Evolutionary conservation across 768 basidiomycete species (phyloP), one percentile per base, ranked within the genome.

Genomic region (Hortiboletus campestris): DNA sequence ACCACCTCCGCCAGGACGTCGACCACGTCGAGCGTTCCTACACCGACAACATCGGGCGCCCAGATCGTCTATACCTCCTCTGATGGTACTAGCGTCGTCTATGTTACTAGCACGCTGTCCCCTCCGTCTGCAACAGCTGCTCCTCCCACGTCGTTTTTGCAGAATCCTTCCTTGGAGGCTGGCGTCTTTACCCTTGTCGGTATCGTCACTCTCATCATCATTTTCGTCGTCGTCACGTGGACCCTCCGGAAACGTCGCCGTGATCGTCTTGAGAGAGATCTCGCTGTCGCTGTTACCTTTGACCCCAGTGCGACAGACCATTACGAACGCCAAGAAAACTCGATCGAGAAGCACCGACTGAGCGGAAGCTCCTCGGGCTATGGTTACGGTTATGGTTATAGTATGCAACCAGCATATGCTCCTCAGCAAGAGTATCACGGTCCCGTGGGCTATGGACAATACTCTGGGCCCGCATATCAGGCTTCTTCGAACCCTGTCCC

Each of bases 161-260:
- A 83, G 55, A 85, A 89, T 70, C 86, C 83, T 68, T 74, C 80
- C n/a, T 74, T 84, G n/a, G 79, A 81, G 40, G 82, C 82, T 8
- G 69, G 80, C 10, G 77, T 88, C 16, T 86, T 89, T 55, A 70
- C 77, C 31, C 48, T 84, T 19, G 74, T 76, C 39, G 85, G 81
- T 14, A 48, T 86, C 38, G 59, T 78, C 31, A 79, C 62, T 2
- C 75, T 85, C 42, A 57, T 80, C 44, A 43, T 83, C 51, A 40
- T 86, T 51, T 65, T 84, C 53, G 51, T 74, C 32, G 19, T 78
- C 20, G 66, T 73, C 13, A 82, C 81, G 0, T 78, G 78, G 63
- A 67, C 72, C 13, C 46, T 87, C 43, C 81, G 87, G 46, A 76
- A 78, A 51, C 77, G 76, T 45, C 73, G 74, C 19, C 76, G 76